phyloP scores from a whole-genome alignment of 176 grass and related monocot genomes.

The Oryza coarctata region DNA sequence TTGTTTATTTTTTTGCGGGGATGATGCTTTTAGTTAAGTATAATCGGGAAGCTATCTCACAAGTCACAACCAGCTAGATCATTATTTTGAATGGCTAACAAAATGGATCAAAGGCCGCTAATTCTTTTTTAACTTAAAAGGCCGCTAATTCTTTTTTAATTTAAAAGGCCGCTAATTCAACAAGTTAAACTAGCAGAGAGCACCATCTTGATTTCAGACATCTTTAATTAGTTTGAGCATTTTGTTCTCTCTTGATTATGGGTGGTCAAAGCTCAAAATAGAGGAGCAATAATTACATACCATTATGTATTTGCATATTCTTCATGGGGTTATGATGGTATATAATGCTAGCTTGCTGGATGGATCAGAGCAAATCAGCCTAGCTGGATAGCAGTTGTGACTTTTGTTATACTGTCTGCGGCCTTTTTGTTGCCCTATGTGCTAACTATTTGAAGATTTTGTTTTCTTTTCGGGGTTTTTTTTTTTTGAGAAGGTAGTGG shows the following conservation, averaged over 20 bases:
- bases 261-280: neutral
- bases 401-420: neutral
- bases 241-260: neutral
- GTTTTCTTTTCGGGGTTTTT: neutral
- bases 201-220: neutral
- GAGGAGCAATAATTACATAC: neutral
- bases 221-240: neutral
- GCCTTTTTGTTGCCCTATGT: neutral
- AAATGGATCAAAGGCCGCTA: neutral
- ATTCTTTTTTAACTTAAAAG: too few relatives aligned
- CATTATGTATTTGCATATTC: neutral
- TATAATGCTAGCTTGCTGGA: neutral
- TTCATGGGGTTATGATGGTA: neutral
- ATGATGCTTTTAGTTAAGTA: neutral
- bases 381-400: conserved; percentile 30
- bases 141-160: too few relatives aligned
- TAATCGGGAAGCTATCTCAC: neutral
- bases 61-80: neutral
- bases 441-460: neutral
- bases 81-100: neutral
- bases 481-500: neutral
- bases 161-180: neutral
- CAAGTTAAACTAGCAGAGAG: neutral
- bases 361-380: conserved; percentile 1
- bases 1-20: too few relatives aligned